A percentile compares a stretch with the other conserved stretches of the same genome.
phyloP scores from a whole-genome alignment of 768 basidiomycete genomes.

The Boletales sp. region DNA sequence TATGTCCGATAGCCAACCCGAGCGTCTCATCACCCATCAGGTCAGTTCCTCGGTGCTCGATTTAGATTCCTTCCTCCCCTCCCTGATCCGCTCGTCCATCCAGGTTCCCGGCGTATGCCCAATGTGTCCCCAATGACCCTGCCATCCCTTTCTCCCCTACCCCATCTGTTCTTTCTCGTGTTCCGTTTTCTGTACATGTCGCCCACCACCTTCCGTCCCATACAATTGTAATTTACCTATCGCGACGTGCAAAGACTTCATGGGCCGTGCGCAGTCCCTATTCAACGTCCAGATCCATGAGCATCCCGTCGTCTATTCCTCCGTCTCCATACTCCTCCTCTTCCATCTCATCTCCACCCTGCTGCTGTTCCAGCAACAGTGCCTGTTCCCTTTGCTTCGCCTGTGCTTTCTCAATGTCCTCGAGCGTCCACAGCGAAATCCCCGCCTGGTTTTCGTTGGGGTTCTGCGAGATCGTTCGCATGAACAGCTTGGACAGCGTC shows the following conservation, averaged over 20 bases:
- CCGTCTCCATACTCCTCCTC: slow-evolving; percentile 66
- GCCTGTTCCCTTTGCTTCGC: slow-evolving; percentile 71
- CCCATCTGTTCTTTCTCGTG: background rate
- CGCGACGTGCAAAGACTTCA: too few species aligned
- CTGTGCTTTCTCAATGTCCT: slow-evolving; percentile 86
- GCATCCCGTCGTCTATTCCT: slow-evolving; percentile 59
- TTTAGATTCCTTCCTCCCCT: slow-evolving; percentile 1
- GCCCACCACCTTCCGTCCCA: too few species aligned
- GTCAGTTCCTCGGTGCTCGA: slow-evolving; percentile 31
- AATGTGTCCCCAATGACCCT: slow-evolving; percentile 30
- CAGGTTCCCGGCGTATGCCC: slow-evolving; percentile 39
- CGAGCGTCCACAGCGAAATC: slow-evolving; percentile 90
- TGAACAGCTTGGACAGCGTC: slow-evolving; percentile 91
- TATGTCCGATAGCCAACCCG: slow-evolving; percentile 43
- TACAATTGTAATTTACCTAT: too few species aligned
- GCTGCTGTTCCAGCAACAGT: slow-evolving; percentile 30
- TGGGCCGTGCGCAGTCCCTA: background rate
- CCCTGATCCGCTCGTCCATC: slow-evolving; percentile 13
- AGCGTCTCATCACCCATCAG: slow-evolving; percentile 43
- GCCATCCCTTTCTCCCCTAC: background rate
- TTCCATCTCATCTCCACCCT: slow-evolving; percentile 29
- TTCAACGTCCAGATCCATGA: slow-evolving; percentile 53
- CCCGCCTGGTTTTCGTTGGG: slow-evolving; percentile 95
- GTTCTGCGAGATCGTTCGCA: slow-evolving; percentile 98
- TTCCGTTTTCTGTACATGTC: too few species aligned